Percentiles rank a stretch among this genome's conserved stretches.
Conservation (phyloP, 1,284 basidiomycete species). For the Thelephora terrestris region DNA sequence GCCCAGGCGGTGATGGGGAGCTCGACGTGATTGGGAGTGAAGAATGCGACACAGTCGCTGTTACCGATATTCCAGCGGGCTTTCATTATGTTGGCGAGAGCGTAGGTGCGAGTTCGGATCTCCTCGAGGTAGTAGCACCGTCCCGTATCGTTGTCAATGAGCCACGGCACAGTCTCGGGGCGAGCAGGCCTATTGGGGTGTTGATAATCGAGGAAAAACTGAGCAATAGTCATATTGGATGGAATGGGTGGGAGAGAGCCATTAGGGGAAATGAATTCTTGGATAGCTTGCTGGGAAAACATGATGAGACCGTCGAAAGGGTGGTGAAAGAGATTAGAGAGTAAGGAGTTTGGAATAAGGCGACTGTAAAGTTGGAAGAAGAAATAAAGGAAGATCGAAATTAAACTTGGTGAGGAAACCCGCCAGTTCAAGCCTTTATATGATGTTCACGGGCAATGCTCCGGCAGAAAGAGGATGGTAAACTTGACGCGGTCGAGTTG, state of each 20-base stretch:
- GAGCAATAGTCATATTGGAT: conserved; percentile 60
- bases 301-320: no score
- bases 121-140: conserved; percentile 36
- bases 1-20: conserved; percentile 36
- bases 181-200: conserved; percentile 40
- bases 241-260: conserved; percentile 43
- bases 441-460: no score
- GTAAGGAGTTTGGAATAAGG: no score
- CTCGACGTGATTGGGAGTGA: conserved; percentile 57
- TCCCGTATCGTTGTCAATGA: conserved; percentile 57
- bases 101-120: conserved; percentile 43
- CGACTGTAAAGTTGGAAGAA: no score
- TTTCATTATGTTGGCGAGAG: conserved; percentile 52
- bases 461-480: no score
- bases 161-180: conserved; percentile 38
- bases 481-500: no score
- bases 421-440: no score
- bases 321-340: no score
- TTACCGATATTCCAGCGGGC: conserved; percentile 37
- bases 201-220: conserved; percentile 57
- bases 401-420: no score
- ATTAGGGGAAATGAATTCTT: conserved; percentile 11
- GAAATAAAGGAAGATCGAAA: no score
- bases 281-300: no score
- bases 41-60: conserved; percentile 48